These are phyloP conservation scores for Penicillium digitatum DNA, from an alignment of 2,329 filamentous ascomycete genomes.

Conservation along the genomic window DNA sequence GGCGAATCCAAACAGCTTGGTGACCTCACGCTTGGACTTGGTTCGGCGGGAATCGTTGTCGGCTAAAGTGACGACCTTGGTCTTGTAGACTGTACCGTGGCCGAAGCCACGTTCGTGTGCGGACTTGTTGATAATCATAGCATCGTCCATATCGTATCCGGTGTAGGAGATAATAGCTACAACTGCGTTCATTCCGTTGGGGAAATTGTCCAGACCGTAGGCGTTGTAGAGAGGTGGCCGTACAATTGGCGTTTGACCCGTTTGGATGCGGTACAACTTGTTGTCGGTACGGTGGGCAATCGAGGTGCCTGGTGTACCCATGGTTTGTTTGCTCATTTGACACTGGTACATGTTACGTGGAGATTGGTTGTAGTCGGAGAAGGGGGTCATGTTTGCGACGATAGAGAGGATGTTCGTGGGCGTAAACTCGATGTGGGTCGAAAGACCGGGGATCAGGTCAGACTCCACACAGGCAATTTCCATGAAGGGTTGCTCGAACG, in stretches of 20 bases:
- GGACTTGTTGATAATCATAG: constrained; percentile 98
- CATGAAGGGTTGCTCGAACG: constrained; percentile 97
- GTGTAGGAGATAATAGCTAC: constrained; percentile 98
- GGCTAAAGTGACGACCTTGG: constrained; percentile 81
- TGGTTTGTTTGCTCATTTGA: constrained; percentile 99
- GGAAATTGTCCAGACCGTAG: constrained; percentile 97
- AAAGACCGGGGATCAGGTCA: constrained; percentile 81
- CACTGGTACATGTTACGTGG: constrained; percentile 99
- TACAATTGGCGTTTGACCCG: constrained; percentile 91
- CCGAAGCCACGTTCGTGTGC: constrained; percentile 94
- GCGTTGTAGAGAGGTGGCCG: constrained; percentile 89
- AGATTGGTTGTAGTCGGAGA: constrained; percentile 98
- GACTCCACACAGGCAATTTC: constrained; percentile 87
- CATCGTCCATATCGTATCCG: constrained; percentile 99
- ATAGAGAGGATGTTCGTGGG: constrained; percentile 98
- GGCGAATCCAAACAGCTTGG: constrained; percentile 86
- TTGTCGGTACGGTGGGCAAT: constrained; percentile 88
- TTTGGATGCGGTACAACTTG: constrained; percentile 92
- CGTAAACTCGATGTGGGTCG: constrained; percentile 88
- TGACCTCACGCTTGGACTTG: constrained; percentile 64
- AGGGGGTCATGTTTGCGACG: constrained; percentile 96
- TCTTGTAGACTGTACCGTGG: constrained; percentile 96
- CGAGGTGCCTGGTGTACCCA: constrained; percentile 91
- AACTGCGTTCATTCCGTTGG: constrained; percentile 90
- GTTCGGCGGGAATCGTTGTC: constrained; percentile 67